Conservation (phyloP, 1,284 basidiomycete species). For the Inonotus obliquus region DNA sequence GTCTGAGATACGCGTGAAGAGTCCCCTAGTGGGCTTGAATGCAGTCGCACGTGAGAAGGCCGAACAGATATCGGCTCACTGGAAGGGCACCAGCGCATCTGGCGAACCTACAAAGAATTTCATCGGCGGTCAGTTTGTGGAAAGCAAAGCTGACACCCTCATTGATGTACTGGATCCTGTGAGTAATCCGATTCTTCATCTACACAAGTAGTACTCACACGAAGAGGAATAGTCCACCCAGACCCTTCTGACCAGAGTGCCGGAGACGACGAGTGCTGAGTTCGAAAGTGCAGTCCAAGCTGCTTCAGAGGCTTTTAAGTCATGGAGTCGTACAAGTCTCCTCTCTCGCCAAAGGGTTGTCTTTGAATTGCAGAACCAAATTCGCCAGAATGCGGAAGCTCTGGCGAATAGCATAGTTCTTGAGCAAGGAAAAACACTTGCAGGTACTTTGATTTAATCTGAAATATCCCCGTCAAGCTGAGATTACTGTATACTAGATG, state of each 20-base stretch:
- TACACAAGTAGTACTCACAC: conserved; percentile 1
- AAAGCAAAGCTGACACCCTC: conserved; percentile 76
- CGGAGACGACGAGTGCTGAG: conserved; percentile 81
- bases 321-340: conserved; percentile 86
- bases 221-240: conserved; percentile 69
- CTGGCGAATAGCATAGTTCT: conserved; percentile 77
- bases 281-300: conserved; percentile 85
- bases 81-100: conserved; percentile 81
- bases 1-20: conserved; percentile 23
- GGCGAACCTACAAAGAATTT: conserved; percentile 88
- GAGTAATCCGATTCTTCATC: conserved; percentile 22
- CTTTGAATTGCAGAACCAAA: conserved; percentile 78
- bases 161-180: conserved; percentile 88
- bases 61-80: conserved; percentile 62
- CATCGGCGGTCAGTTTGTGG: conserved; percentile 83
- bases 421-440: conserved; percentile 88
- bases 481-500: conserved; percentile 54
- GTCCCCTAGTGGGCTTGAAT: conserved; percentile 40
- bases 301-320: conserved; percentile 84
- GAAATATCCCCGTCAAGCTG: conserved; percentile 19
- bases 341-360: conserved; percentile 87
- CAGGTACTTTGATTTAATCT: conserved; percentile 41
- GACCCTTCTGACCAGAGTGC: conserved; percentile 83
- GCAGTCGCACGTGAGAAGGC: conserved; percentile 53
- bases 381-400: conserved; percentile 73